Evolutionary conservation across 1,284 basidiomycete species (phyloP).

Genomic region (Cutaneotrichosporon sp.): DNA sequence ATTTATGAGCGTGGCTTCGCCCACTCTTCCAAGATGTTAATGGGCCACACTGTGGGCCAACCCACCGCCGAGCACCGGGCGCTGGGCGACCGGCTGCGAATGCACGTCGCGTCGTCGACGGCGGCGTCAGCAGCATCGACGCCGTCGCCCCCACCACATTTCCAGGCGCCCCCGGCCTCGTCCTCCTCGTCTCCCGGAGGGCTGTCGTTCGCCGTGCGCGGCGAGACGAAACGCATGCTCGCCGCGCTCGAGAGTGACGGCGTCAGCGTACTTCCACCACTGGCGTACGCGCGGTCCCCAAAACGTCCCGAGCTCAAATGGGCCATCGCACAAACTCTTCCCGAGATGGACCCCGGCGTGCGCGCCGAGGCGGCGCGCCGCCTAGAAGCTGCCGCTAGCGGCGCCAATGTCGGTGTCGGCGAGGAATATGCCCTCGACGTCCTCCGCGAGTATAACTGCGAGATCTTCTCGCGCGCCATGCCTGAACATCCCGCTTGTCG

Average conservation of each 20-base stretch:
- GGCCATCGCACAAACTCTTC: neutral
- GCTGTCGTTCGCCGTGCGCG: too few species aligned
- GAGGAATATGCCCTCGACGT: neutral
- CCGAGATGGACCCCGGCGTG: neutral
- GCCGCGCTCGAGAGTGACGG: neutral
- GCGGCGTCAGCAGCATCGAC: too few species aligned
- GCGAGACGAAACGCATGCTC: neutral
- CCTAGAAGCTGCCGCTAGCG: neutral
- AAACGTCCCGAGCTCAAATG: neutral
- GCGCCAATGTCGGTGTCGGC: neutral
- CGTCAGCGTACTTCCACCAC: neutral
- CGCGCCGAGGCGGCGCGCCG: neutral
- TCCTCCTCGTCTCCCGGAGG: too few species aligned
- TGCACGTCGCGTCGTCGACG: too few species aligned
- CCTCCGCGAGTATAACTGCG: neutral
- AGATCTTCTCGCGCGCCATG: neutral
- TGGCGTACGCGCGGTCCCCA: neutral
- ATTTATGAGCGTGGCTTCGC: too few species aligned
- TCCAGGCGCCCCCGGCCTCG: too few species aligned
- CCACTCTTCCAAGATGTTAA: too few species aligned
- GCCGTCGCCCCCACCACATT: too few species aligned
- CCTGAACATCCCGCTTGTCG: neutral
- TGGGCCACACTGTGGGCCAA: too few species aligned
- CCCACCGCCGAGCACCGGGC: too few species aligned
- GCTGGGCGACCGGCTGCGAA: too few species aligned